Conservation (phyloP, 768 basidiomycete genomes). For the Rhodotorula graminis region DNA sequence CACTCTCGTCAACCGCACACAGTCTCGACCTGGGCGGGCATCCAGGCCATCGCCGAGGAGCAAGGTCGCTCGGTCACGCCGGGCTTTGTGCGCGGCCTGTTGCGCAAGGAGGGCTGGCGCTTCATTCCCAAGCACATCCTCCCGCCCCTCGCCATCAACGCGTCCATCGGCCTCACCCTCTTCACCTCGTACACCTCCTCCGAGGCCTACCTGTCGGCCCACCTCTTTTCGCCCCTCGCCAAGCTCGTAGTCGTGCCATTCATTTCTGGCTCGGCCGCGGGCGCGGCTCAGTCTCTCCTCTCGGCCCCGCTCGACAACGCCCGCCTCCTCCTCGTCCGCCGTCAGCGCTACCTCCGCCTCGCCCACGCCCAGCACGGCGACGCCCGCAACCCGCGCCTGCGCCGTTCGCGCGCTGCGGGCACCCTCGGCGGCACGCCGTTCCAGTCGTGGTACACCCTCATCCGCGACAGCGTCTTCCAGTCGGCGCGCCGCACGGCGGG, state of each 20-base stretch:
- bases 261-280: constrained; percentile 39
- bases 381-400: constrained; percentile 6
- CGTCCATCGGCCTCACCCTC: constrained; percentile 38
- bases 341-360: constrained; percentile 29
- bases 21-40: constrained; percentile 38
- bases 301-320: constrained; percentile 43
- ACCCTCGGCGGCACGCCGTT: constrained; percentile 4
- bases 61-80: constrained; percentile 22
- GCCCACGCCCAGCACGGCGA: not conserved
- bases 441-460: constrained; percentile 22
- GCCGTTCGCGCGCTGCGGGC: not conserved
- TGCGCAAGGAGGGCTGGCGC: constrained; percentile 35
- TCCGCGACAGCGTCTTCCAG: constrained; percentile 30
- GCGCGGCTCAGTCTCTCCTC: constrained; percentile 39
- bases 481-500: not conserved
- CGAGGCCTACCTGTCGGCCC: constrained; percentile 1
- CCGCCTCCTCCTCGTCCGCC: constrained; percentile 35
- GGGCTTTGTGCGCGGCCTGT: constrained; percentile 17
- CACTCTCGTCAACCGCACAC: not conserved
- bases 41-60: constrained; percentile 37
- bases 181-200: constrained; percentile 37
- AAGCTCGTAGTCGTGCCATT: constrained; percentile 31
- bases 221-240: constrained; percentile 2
- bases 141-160: constrained; percentile 38
- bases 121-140: constrained; percentile 35